Base-by-base conservation (phyloP, 345 rosid species). In the Lenwebbia sp. region DNA sequence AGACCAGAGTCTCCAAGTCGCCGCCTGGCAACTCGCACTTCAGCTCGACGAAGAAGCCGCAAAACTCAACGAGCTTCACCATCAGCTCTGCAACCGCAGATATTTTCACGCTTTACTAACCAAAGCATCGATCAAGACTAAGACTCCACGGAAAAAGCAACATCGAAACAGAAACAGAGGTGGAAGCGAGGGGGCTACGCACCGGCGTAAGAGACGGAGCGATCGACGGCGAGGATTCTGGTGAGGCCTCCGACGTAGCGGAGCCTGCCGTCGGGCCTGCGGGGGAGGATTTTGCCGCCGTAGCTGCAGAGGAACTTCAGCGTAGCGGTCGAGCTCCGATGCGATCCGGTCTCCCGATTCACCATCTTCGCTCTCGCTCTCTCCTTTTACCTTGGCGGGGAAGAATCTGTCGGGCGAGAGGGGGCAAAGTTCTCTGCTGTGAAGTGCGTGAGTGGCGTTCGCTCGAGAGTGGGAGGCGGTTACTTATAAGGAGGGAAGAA, bases 221-320 rank as follows among this genome's bases (percentile, higher is more conserved):
- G 95, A 75, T 91, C 88, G 55, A 95, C 95, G 87, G 98, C 83
- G 30, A 97, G 94, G 55, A 97, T 93, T 81, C 99, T 87, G 88
- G 96, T 97, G 84, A 88, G 85, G n/a, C 99, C 98, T 28, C 99
- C 98, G 51, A 90, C 93, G 90, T 97, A 97, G 82, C 99, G 97
- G 60, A 96, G 96, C 23, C 22, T 90, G 93, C 30, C 96, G 94
- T 88, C 96, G 96, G 21, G 97, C 91, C 86, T 90, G 85, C 98
- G 99, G 52, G 99, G 98, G 76, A 91, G 81, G 85, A 96, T 95
- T 90, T 87, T 93, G 25, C 99, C 98, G 60, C 96, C 98, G 89
- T 96, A 93, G 85, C 98, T 96, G 90, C 98, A 95, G 51, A 95
- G 93, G 90, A 96, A 93, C 85, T 95, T 96, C 88, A 95, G 87